Evolutionary conservation across 176 grass and related monocot species (phyloP).

Genomic region (Pontederia paniculata): DNA sequence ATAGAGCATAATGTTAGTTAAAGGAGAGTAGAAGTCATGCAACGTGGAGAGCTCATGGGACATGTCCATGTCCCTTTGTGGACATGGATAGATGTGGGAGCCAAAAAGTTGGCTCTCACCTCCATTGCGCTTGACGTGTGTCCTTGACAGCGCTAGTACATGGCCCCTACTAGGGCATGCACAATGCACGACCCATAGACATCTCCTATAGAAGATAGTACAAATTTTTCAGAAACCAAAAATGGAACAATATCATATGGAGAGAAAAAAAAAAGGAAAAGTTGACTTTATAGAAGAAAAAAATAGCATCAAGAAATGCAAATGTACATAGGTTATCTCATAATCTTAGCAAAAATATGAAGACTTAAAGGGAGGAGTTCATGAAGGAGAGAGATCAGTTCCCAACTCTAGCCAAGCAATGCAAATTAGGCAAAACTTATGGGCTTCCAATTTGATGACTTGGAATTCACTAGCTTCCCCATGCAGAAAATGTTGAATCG

Average conservation of each 20-base stretch:
- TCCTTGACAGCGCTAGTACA: too few relatives aligned
- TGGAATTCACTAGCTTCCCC: constrained; percentile 39
- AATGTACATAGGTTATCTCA: constrained; percentile 70
- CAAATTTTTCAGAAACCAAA: constrained; percentile 59
- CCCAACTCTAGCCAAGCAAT: constrained; percentile 42
- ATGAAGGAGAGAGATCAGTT: constrained; percentile 48
- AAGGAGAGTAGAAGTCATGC: too few relatives aligned
- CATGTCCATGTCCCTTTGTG: too few relatives aligned
- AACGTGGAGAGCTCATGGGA: too few relatives aligned
- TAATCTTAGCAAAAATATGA: constrained; percentile 50
- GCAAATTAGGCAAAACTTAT: constrained; percentile 68
- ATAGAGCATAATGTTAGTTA: too few relatives aligned
- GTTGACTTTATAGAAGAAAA: constrained; percentile 42
- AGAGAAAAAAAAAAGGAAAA: not conserved
- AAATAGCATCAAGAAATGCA: constrained; percentile 65
- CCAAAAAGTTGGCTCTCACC: too few relatives aligned
- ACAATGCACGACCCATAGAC: too few relatives aligned
- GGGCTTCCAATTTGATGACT: constrained; percentile 47
- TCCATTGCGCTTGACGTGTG: too few relatives aligned
- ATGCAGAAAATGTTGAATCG: constrained; percentile 27
- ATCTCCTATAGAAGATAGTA: too few relatives aligned
- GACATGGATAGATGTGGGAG: too few relatives aligned
- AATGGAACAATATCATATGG: constrained; percentile 38
- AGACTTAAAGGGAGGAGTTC: constrained; percentile 49
- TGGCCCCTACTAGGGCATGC: too few relatives aligned